Evolutionary conservation across 306 rosid species (phyloP).

Genomic region (Acacia melanoxylon): DNA sequence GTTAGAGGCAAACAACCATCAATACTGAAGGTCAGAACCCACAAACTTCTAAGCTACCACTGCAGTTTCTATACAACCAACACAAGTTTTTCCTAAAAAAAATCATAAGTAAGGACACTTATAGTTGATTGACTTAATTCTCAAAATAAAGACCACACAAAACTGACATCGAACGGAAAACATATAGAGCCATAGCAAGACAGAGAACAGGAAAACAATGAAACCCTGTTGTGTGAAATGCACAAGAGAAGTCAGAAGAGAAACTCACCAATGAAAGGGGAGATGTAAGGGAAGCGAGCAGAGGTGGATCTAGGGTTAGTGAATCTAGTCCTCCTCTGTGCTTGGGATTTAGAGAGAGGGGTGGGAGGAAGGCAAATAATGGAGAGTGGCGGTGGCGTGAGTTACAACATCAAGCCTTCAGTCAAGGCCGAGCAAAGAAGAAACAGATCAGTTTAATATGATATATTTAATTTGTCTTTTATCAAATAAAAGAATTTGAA

Average conservation of each 20-base stretch:
- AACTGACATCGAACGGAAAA: not conserved
- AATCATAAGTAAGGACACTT: not conserved
- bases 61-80: not conserved
- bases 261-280: conserved; percentile 23
- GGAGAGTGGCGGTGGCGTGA: not conserved
- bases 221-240: not conserved
- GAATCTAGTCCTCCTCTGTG: not conserved
- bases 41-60: not conserved
- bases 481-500: too few species aligned
- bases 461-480: too few species aligned
- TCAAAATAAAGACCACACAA: not conserved
- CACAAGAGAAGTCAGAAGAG: not conserved
- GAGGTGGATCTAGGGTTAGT: not conserved
- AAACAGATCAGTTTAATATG: too few species aligned
- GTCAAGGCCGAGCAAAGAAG: too few species aligned
- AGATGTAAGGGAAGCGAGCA: conserved; percentile 12
- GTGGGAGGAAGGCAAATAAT: conserved; percentile 27
- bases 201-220: not conserved
- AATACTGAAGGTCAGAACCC: not conserved
- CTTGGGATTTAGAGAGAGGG: not conserved
- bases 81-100: not conserved
- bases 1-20: not conserved
- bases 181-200: not conserved
- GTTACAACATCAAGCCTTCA: not conserved
- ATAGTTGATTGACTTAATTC: not conserved